These are phyloP conservation scores for Aspergillus sp. DNA, from an alignment of 2,329 filamentous ascomycete genomes.

Conservation along the genomic window DNA sequence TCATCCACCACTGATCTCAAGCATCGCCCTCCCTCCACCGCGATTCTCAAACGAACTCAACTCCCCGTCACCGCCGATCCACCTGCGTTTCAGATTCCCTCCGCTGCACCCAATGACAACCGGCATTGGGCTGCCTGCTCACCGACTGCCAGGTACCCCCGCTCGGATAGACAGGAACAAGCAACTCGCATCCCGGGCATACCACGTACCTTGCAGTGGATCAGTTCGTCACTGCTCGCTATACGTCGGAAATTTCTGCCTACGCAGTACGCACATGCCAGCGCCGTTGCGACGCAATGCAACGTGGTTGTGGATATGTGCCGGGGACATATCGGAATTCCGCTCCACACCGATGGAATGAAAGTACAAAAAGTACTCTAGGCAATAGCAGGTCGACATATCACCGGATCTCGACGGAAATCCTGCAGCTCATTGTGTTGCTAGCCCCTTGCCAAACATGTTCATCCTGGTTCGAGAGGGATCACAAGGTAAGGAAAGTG, in stretches of 20 bases:
- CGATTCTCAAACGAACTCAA: neutral
- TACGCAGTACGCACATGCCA: neutral
- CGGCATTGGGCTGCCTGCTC: neutral
- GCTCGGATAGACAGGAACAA: neutral
- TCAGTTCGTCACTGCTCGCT: neutral
- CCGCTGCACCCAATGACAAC: neutral
- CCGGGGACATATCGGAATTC: neutral
- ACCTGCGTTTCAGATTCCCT: neutral
- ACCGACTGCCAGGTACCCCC: neutral
- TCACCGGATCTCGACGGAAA: too few relatives aligned
- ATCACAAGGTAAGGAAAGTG: too few relatives aligned
- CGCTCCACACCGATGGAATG: neutral
- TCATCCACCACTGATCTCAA: neutral
- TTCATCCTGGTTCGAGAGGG: too few relatives aligned
- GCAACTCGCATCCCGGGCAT: neutral
- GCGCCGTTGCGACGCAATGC: neutral
- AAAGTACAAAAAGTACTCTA: too few relatives aligned
- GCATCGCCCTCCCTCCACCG: neutral
- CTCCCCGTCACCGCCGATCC: conserved; percentile 1
- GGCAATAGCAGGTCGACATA: too few relatives aligned
- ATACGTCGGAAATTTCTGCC: neutral
- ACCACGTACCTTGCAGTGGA: neutral
- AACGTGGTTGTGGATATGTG: neutral
- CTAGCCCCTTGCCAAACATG: too few relatives aligned
- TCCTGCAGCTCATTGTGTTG: too few relatives aligned